Evolutionary conservation across 2,329 filamentous ascomycete species (phyloP).

Genomic region (Colletotrichum liaoningense): DNA sequence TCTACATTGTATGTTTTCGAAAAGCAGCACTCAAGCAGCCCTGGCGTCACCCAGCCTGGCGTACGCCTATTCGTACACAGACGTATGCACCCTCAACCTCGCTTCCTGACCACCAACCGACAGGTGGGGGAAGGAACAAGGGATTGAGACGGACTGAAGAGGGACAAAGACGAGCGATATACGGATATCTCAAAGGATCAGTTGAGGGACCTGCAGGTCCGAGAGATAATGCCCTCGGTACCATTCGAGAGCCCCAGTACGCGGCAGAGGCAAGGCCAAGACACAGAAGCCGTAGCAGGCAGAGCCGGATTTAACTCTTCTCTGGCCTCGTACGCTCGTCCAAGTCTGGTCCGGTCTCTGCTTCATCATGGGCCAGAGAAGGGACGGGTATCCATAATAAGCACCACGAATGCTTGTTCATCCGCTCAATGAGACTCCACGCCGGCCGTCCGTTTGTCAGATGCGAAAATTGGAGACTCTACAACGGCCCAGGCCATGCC

Average conservation of each 20-base stretch:
- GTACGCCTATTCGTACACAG: conserved; percentile 2
- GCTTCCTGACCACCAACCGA: not conserved
- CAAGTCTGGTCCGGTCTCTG: conserved; percentile 25
- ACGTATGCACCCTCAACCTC: conserved; percentile 4
- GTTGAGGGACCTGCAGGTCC: conserved; percentile 30
- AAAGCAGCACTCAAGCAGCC: conserved; percentile 21
- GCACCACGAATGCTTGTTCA: conserved; percentile 34
- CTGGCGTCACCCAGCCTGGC: conserved; percentile 13
- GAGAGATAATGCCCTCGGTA: conserved; percentile 24
- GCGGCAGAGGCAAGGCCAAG: conserved; percentile 8
- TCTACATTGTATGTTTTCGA: conserved; percentile 12
- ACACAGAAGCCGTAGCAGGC: conserved; percentile 15
- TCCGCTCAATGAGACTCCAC: conserved; percentile 34
- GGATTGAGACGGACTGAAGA: not conserved
- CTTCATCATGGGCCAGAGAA: conserved; percentile 27
- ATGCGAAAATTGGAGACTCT: conserved; percentile 31
- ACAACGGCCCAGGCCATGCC: conserved; percentile 31
- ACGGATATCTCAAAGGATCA: conserved; percentile 11
- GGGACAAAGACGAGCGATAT: conserved; percentile 7
- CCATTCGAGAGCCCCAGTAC: conserved; percentile 10
- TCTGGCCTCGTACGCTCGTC: conserved; percentile 21
- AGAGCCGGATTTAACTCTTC: not conserved
- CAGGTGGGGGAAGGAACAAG: not conserved
- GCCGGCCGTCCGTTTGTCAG: conserved; percentile 33
- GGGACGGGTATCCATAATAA: conserved; percentile 29